Evolutionary conservation across 2,329 filamentous ascomycete species (phyloP), one percentile per base, ranked within the genome.

Genomic region (Colletotrichum horii): DNA sequence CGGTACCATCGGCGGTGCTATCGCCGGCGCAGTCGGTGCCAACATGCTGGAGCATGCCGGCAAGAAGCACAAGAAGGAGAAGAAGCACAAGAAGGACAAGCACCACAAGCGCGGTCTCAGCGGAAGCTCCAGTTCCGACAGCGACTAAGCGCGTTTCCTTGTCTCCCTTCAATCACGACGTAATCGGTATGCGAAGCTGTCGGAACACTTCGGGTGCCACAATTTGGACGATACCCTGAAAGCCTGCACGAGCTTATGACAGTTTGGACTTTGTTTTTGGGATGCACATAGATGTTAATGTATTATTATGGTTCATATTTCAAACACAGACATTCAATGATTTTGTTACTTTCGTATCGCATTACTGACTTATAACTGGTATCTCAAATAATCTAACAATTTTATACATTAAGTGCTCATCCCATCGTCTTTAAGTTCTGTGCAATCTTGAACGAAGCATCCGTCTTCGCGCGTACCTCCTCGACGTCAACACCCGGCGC

Each of bases 401-500:
- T 24, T 69, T 36, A 16, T 64, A 69, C 36, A 65, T 24, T 19
- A 16, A 60, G 28, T 55, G 19, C 2, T 77, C 79, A 87, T 76
- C 85, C 85, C 86, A 88, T 83, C 4, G 84, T 84, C 78, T 88
- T 88, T 60, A 95, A 71, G 32, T 91, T 83, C 38, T 91, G 87
- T 1, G 91, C 91, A 58, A 95, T 89, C 6, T 83, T 82, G 81
- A 95, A 96, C 52, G 89, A 86, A 0, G 94, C 94, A 68, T 91
- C 93, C 2, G 94, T 96, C 88, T 94, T 95, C 78, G 87, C 86
- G 84, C 86, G 90, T 4, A 96, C 89, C 76, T 94, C 91, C 36
- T 95, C 93, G 2, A 95, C 88, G 15, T 89, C 88, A 1, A 95
- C 91, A 0, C 92, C 93, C 2, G 92, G 91, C 2, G 94, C 94